These are phyloP conservation scores for Fragaria iinumae DNA, from an alignment of 306 rosid species.

Conservation along the genomic window DNA sequence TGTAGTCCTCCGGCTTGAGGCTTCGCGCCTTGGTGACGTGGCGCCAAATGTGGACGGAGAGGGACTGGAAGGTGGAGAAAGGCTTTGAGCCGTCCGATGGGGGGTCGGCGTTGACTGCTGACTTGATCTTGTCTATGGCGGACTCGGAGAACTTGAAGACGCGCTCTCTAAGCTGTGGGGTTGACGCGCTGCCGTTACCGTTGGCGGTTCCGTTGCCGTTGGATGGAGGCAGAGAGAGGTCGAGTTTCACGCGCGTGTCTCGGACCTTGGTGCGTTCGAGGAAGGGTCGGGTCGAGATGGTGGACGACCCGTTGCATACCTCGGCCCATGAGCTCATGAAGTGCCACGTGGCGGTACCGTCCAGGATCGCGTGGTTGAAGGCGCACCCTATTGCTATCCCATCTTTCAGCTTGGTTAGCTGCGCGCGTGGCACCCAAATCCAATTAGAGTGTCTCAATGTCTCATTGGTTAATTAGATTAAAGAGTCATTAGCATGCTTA, in stretches of 20 bases:
- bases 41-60: constrained; percentile 86
- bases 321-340: constrained; percentile 95
- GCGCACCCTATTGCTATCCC: constrained; percentile 90
- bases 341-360: constrained; percentile 93
- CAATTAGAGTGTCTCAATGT: neutral
- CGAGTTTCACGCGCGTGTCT: constrained; percentile 79
- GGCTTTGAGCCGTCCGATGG: constrained; percentile 67
- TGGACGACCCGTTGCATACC: constrained; percentile 50
- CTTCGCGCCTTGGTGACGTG: constrained; percentile 73
- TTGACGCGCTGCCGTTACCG: neutral
- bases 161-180: constrained; percentile 50
- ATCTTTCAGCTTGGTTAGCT: constrained; percentile 84
- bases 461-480: neutral
- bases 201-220: constrained; percentile 27
- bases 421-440: neutral
- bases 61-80: constrained; percentile 87
- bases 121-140: constrained; percentile 71
- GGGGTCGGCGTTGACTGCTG: constrained; percentile 43
- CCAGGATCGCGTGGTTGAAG: constrained; percentile 85
- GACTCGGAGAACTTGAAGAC: constrained; percentile 83
- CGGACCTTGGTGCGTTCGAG: constrained; percentile 74
- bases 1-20: constrained; percentile 79
- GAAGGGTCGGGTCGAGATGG: constrained; percentile 56
- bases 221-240: constrained; percentile 48
- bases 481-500: neutral